Evolutionary conservation across 148 eudicot species (phyloP).

Genomic region (Bassia scoparia): DNA sequence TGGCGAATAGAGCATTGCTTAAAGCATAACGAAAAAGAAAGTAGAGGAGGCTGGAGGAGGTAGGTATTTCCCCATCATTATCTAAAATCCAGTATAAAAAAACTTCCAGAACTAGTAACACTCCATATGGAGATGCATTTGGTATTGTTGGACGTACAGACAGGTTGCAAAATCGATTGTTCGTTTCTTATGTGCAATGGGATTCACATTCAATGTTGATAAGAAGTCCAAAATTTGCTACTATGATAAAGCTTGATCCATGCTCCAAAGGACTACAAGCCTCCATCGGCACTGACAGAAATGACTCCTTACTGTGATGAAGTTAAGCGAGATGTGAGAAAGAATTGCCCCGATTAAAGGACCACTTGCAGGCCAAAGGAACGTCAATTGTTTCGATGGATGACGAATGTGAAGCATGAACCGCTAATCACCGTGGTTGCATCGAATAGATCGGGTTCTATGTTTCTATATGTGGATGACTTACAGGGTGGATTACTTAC

Average conservation of each 20-base stretch:
- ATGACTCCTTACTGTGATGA: slow-evolving; percentile 18
- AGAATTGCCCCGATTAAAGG: slow-evolving; percentile 8
- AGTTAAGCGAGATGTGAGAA: slow-evolving; percentile 6
- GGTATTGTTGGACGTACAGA: too few relatives aligned
- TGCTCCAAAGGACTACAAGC: slow-evolving; percentile 21
- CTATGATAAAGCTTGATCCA: neutral
- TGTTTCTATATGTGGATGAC: slow-evolving; percentile 16
- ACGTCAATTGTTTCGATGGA: slow-evolving; percentile 18
- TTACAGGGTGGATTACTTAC: slow-evolving; percentile 4
- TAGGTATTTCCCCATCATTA: neutral
- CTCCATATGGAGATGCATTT: neutral
- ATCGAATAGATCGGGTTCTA: slow-evolving; percentile 7
- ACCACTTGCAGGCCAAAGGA: neutral
- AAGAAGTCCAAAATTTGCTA: slow-evolving; percentile 7
- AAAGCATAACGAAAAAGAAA: neutral
- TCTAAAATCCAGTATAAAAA: neutral
- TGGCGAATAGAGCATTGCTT: neutral
- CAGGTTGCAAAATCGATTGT: neutral
- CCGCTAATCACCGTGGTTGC: slow-evolving; percentile 18
- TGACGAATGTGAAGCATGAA: slow-evolving; percentile 17
- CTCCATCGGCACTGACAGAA: slow-evolving; percentile 13
- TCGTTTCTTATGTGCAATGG: slow-evolving; percentile 2
- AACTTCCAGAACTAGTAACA: neutral
- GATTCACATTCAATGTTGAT: slow-evolving; percentile 20
- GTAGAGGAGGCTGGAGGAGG: neutral